A percentile compares a stretch with the other conserved stretches of the same genome.
These are phyloP conservation scores for Paspalum vaginatum DNA, from an alignment of 176 grass and related monocot species.

Conservation along the genomic window DNA sequence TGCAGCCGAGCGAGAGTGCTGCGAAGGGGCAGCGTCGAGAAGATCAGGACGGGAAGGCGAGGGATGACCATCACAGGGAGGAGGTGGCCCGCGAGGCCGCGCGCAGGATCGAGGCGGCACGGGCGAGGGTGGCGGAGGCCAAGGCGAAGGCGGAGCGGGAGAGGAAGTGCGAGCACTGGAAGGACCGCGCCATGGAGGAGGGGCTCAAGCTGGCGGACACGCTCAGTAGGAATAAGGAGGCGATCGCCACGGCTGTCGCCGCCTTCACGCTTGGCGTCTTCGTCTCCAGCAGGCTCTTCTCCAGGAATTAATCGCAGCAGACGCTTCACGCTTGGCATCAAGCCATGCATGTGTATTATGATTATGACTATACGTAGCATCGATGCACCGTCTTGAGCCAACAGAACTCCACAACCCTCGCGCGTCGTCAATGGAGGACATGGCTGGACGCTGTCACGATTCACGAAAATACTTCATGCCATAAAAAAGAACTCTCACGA, in stretches of 20 bases:
- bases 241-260: conserved; percentile 53
- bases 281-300: conserved; percentile 45
- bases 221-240: conserved; percentile 34
- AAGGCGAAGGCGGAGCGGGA: conserved; percentile 24
- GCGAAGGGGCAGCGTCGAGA: neutral
- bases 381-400: no score
- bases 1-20: neutral
- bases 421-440: no score
- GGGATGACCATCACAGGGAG: conserved; percentile 1
- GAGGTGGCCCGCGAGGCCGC: conserved; percentile 12
- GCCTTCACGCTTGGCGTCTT: conserved; percentile 66
- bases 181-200: conserved; percentile 19
- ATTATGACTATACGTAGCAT: no score
- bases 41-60: neutral
- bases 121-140: conserved; percentile 21
- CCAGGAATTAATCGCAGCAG: conserved; percentile 8
- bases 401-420: no score
- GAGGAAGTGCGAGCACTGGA: conserved; percentile 27
- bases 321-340: neutral
- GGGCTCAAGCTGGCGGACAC: conserved; percentile 36
- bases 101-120: conserved; percentile 28
- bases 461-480: no score
- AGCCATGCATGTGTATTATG: neutral
- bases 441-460: no score
- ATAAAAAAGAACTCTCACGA: no score